Percentiles rank a stretch among this genome's conserved stretches.
These are phyloP conservation scores for Pestalotiopsis sp. DNA, from an alignment of 2,329 filamentous ascomycete species.

Conservation along the genomic window DNA sequence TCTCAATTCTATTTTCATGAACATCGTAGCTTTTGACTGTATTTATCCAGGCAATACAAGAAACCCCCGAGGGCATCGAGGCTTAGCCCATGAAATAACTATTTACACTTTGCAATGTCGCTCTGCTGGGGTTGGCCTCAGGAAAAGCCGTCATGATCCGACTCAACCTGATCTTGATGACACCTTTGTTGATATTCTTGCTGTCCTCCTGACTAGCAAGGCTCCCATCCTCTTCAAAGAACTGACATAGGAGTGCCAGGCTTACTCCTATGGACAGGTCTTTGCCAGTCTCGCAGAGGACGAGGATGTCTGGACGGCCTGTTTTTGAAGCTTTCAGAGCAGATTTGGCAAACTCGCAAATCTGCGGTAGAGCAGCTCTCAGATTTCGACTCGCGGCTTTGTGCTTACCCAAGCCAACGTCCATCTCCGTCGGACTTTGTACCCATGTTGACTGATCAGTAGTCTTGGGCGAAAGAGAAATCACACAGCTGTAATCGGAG, in stretches of 20 bases:
- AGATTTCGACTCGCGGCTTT: conserved; percentile 85
- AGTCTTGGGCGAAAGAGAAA: conserved; percentile 44
- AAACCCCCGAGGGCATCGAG: neutral
- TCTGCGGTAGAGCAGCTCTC: conserved; percentile 67
- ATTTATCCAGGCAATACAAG: neutral
- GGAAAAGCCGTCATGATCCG: conserved; percentile 80
- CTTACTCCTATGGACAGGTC: conserved; percentile 81
- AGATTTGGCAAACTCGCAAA: conserved; percentile 57
- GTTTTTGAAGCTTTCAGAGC: conserved; percentile 37
- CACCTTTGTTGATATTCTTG: conserved; percentile 65
- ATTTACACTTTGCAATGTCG: conserved; percentile 90
- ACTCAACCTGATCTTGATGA: conserved; percentile 78
- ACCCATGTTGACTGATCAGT: conserved; percentile 48
- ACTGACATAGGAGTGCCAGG: conserved; percentile 75
- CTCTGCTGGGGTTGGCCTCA: conserved; percentile 79
- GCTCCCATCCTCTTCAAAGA: conserved; percentile 66
- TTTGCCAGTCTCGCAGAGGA: conserved; percentile 77
- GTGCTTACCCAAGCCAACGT: conserved; percentile 68
- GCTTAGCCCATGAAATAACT: conserved; percentile 71
- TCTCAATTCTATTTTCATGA: neutral
- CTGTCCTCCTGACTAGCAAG: conserved; percentile 9
- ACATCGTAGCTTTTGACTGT: neutral
- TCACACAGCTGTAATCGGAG: conserved; percentile 34
- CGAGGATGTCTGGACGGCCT: conserved; percentile 40
- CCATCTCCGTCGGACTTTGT: conserved; percentile 39